Evolutionary conservation across 495 filamentous ascomycete species (phyloP), one percentile per base, ranked within the genome.

Genomic region (Xylaria telfairii): DNA sequence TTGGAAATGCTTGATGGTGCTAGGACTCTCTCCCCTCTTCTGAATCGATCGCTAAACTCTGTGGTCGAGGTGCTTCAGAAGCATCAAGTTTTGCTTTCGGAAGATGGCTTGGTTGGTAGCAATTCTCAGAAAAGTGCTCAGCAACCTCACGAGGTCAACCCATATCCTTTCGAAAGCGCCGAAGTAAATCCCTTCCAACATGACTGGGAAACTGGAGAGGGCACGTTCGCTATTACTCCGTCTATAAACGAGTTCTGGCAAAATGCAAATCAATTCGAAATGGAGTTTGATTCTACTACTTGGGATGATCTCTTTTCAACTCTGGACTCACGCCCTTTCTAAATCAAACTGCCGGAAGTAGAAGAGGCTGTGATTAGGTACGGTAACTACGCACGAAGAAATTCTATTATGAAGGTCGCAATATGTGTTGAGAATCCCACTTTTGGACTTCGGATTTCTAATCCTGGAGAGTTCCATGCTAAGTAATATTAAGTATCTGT

Each of bases 181-280:
- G 19, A 24, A 26, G 0, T 21, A 4, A 5, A 13, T 1, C 9
- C 4, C 21, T 2, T 8, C 17, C 37, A 37, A 4, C n/a, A 61
- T 13, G 24, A 26, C 3, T 4, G 15, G 8, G 59, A 61, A 21
- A 39, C 34, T 15, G 59, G 59, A 61, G 59, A 42, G 32, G 34
- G 37, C 21, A 0, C 37, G 32, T 17, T 42, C 9, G 10, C 59
- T 19, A 41, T 41, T 10, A 6, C 19, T 12, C n/a, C 59, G 9
- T 60, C 32, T 4, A 61, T 61, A 39, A 61, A 61, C 37, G 59
- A 61, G 37, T 61, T 61, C n/a, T 61, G 59, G 59, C 32, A 41
- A n/a, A 61, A 37, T n/a, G 34, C 59, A 15, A 41, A 26, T 41
- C 59, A 61, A 24, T 42, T 42, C 4, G 59, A 61, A 61, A 61